phyloP scores from a whole-genome alignment of 169 alveolate species.

The Eimeria zaria region DNA sequence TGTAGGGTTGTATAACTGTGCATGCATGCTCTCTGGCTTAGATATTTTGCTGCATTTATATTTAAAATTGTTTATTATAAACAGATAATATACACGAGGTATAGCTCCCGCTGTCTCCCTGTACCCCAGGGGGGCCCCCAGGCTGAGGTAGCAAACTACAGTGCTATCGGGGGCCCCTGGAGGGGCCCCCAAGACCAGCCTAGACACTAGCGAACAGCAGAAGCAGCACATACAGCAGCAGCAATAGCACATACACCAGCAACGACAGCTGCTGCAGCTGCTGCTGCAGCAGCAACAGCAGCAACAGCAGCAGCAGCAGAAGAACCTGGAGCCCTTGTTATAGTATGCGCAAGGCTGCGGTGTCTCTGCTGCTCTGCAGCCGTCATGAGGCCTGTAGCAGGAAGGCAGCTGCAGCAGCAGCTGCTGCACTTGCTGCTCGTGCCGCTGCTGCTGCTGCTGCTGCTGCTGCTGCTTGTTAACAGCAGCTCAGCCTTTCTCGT shows the following conservation, averaged over 20 bases:
- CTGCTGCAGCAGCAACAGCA: not conserved
- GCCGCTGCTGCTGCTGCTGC: slow-evolving; percentile 33
- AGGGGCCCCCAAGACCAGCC: slow-evolving; percentile 15
- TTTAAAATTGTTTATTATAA: not conserved
- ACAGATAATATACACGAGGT: not conserved
- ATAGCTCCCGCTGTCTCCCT: not conserved
- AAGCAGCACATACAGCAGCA: not conserved
- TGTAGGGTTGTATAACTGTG: not conserved
- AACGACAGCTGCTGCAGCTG: not conserved
- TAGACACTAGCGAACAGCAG: too few species aligned
- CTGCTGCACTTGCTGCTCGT: not conserved
- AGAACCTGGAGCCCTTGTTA: not conserved
- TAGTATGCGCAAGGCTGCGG: not conserved
- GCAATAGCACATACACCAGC: not conserved
- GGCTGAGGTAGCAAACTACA: not conserved
- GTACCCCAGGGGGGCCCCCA: not conserved
- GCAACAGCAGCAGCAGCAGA: not conserved
- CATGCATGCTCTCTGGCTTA: not conserved
- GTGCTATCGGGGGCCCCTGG: slow-evolving; percentile 1
- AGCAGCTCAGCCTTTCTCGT: not conserved
- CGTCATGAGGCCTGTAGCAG: not conserved
- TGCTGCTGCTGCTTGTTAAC: not conserved
- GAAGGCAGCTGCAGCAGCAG: slow-evolving; percentile 33
- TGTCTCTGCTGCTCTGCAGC: not conserved
- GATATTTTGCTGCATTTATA: not conserved